Percentiles rank a stretch among this genome's conserved stretches.
These are phyloP conservation scores for Hypoxylon sp. DNA, from an alignment of 2,329 filamentous ascomycete species.

Conservation along the genomic window DNA sequence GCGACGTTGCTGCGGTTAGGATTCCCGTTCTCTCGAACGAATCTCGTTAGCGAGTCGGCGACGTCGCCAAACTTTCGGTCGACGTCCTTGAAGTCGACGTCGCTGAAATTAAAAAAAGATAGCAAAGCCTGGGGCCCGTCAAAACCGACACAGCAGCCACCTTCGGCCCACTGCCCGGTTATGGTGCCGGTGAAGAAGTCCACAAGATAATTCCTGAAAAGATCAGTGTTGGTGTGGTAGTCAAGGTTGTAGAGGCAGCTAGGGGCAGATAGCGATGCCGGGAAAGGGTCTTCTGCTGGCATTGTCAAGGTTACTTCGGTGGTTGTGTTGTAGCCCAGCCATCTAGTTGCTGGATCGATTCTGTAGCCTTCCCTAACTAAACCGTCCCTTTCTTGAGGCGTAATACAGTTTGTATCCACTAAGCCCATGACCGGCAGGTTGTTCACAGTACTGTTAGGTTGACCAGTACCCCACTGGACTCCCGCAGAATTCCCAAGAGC, in stretches of 20 bases:
- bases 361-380: neutral
- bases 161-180: neutral
- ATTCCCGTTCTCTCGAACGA: constrained; percentile 3
- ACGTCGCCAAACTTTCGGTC: constrained; percentile 9
- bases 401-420: constrained; percentile 4
- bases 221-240: neutral
- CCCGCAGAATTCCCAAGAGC: neutral
- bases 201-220: neutral
- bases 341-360: neutral
- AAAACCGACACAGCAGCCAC: neutral
- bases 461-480: neutral
- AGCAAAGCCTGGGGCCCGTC: neutral
- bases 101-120: constrained; percentile 1
- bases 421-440: neutral
- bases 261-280: neutral
- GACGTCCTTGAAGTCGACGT: neutral
- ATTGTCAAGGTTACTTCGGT: neutral
- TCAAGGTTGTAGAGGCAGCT: constrained; percentile 9
- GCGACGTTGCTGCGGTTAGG: constrained; percentile 2
- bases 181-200: neutral
- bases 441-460: neutral
- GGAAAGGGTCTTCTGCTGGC: neutral
- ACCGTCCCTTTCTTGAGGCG: neutral
- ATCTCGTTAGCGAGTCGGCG: constrained; percentile 12
- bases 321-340: constrained; percentile 2